phyloP scores from a whole-genome alignment of 768 basidiomycete genomes.

The Naganishia randhawae region DNA sequence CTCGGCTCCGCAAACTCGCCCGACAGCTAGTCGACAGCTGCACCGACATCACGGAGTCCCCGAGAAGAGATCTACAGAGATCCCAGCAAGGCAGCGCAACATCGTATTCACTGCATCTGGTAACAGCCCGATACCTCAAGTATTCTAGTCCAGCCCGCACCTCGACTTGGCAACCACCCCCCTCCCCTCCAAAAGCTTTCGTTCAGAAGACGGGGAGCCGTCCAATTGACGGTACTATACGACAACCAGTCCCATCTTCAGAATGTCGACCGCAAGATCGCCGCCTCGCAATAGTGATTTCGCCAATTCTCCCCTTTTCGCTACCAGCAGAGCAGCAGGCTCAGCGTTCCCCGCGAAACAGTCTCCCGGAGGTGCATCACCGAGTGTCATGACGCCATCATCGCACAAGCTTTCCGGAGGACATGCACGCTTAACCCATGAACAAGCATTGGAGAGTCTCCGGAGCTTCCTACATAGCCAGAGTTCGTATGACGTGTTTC shows the following conservation, averaged over 20 bases:
- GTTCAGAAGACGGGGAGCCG: neutral
- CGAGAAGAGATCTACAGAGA: neutral
- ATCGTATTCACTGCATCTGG: neutral
- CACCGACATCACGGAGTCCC: neutral
- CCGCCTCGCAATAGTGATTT: neutral
- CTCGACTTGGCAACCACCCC: neutral
- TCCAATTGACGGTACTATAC: neutral
- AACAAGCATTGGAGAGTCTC: slow-evolving; percentile 57
- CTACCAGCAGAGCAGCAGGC: neutral
- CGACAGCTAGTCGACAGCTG: neutral
- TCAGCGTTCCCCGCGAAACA: neutral
- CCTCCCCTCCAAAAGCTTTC: neutral
- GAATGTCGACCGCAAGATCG: slow-evolving; percentile 10
- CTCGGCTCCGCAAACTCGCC: slow-evolving; percentile 4
- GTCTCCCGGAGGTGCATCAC: neutral
- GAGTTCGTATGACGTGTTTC: slow-evolving; percentile 92
- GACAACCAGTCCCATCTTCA: neutral
- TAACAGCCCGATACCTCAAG: neutral
- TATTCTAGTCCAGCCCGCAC: neutral
- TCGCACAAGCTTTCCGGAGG: neutral
- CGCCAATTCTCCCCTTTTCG: slow-evolving; percentile 4
- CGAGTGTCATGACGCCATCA: neutral
- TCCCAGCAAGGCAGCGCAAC: neutral
- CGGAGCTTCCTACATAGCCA: slow-evolving; percentile 76
- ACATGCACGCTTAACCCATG: slow-evolving; percentile 39